These are phyloP conservation scores for Microascus cirrosus DNA, from an alignment of 2,329 filamentous ascomycete species.

Conservation along the genomic window DNA sequence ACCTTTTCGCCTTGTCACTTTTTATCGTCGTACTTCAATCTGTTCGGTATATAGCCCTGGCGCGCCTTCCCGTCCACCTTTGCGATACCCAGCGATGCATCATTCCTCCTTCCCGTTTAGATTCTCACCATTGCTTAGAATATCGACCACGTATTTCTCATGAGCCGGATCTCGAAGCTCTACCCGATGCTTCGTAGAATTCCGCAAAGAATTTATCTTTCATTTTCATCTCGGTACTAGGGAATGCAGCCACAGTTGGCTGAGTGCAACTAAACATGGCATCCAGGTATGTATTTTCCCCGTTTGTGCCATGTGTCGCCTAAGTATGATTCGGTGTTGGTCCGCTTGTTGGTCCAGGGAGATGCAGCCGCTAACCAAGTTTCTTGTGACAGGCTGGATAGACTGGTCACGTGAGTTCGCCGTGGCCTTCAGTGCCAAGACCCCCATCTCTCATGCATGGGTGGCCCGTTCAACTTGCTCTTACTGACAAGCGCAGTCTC, in stretches of 20 bases:
- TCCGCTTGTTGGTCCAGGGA: slow-evolving; percentile 1
- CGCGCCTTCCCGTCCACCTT: not conserved
- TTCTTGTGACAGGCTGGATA: slow-evolving; percentile 52
- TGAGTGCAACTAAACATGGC: slow-evolving; percentile 35
- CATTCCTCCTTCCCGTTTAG: not conserved
- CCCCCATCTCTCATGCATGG: not conserved
- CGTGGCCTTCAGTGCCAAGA: slow-evolving; percentile 1
- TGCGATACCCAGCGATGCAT: not conserved
- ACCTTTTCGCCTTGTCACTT: not conserved
- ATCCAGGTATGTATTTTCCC: slow-evolving; percentile 32
- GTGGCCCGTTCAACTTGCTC: not conserved
- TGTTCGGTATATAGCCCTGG: not conserved
- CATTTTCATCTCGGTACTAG: not conserved
- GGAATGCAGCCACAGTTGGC: not conserved
- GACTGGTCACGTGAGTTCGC: slow-evolving; percentile 69
- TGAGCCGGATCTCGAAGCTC: not conserved
- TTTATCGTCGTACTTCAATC: not conserved
- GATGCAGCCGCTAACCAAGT: not conserved
- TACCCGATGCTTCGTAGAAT: not conserved
- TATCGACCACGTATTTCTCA: not conserved
- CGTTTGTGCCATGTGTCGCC: not conserved
- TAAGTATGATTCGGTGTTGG: not conserved
- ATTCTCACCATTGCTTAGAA: not conserved
- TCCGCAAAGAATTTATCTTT: not conserved
- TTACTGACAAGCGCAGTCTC: slow-evolving; percentile 44